Percentiles rank a stretch among this genome's conserved stretches.
phyloP scores from a whole-genome alignment of 2,329 filamentous ascomycete species.

The Aureobasidium subglaciale region DNA sequence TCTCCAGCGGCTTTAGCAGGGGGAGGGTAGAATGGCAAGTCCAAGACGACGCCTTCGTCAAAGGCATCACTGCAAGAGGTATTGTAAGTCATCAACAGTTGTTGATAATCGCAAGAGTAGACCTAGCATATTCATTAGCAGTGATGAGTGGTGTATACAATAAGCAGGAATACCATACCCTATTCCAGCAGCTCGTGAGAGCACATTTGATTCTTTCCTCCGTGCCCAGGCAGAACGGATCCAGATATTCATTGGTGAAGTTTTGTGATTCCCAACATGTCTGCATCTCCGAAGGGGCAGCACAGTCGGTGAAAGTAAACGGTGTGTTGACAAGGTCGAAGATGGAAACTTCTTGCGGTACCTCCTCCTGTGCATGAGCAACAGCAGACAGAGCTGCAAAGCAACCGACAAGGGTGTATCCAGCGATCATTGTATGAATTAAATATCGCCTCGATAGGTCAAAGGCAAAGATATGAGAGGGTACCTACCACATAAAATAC shows the following conservation, averaged over 20 bases:
- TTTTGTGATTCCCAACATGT: conserved; percentile 6
- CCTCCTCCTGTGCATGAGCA: background rate
- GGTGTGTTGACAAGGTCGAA: background rate
- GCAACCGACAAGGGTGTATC: background rate
- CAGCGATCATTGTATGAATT: background rate
- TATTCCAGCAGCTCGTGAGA: conserved; percentile 9
- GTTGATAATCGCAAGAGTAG: conserved; percentile 9
- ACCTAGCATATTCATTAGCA: background rate
- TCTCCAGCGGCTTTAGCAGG: background rate
- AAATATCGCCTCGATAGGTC: background rate
- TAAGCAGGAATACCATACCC: background rate
- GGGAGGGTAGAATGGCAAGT: background rate
- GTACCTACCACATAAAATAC: background rate
- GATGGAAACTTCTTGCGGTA: background rate
- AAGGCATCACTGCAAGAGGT: background rate
- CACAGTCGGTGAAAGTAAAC: conserved; percentile 1
- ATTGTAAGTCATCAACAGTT: background rate
- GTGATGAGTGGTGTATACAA: background rate
- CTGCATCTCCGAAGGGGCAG: background rate
- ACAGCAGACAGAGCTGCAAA: background rate
- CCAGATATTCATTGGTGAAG: background rate
- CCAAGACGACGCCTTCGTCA: background rate
- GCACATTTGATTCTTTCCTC: background rate
- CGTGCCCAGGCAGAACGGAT: background rate
- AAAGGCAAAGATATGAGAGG: background rate